phyloP scores from a whole-genome alignment of 1,284 basidiomycete species.

The Puccinia brachypodii region DNA sequence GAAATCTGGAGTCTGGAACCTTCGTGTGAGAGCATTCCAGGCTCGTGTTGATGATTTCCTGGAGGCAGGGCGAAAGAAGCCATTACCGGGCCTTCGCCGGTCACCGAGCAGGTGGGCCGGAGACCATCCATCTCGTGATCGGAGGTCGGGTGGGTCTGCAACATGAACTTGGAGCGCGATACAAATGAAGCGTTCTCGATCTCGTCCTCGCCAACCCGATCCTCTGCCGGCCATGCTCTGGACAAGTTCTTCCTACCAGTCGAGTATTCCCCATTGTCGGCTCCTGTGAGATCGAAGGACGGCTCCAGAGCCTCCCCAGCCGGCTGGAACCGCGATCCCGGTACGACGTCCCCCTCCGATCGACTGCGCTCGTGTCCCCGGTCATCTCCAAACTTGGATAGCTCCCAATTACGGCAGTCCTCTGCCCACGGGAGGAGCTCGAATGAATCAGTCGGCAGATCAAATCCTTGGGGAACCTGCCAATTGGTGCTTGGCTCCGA shows the following conservation, averaged over 20 bases:
- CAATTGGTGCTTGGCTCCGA: conserved; percentile 2
- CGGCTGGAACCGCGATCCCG: not conserved
- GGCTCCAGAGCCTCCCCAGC: not conserved
- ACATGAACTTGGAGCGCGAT: conserved; percentile 6
- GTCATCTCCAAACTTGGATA: conserved; percentile 3
- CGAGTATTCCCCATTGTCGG: not conserved
- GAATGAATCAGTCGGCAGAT: not conserved
- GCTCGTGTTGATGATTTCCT: not conserved
- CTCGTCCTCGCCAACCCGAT: not conserved
- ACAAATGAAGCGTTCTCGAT: not conserved
- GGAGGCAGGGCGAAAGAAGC: conserved; percentile 15
- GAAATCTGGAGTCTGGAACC: not conserved
- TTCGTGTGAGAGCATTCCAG: not conserved
- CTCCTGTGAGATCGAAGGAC: not conserved
- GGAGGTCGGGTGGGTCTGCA: not conserved
- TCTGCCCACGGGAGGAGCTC: not conserved
- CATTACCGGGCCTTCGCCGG: conserved; percentile 3
- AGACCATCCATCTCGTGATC: not conserved
- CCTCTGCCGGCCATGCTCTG: not conserved
- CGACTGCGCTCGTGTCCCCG: conserved; percentile 17
- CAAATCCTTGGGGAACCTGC: not conserved
- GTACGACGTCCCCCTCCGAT: conserved; percentile 18
- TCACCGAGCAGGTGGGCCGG: not conserved
- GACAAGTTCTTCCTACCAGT: not conserved
- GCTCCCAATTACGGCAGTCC: not conserved